Base-by-base conservation (phyloP, 768 basidiomycete species). In the Rhodosporidiobolus odoratus region DNA sequence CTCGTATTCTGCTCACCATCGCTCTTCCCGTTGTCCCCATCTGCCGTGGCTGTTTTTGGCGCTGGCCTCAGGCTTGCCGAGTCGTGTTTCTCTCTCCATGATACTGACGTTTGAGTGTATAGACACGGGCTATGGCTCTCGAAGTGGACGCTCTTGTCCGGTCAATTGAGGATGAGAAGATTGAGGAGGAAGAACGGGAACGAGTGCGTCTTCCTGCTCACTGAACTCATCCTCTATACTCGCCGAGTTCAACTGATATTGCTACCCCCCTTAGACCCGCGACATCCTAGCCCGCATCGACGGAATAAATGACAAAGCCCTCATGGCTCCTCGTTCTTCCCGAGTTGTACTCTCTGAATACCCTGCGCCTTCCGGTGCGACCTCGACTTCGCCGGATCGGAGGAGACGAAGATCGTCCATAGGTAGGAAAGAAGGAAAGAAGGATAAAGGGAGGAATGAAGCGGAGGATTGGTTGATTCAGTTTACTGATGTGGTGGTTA, bases 121-220 rank as follows among this genome's bases (percentile, higher is more conserved):
- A 89, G 77, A 96, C 94, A 19, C 82, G 95, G 50, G 88, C 89
- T 78, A 95, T 98, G 91, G 93, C 97, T 1, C 91, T 92, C 27
- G 93, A 98, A 79, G 91, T 99, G 12, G 96, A 99, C 81, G 87
- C 85, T 27, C 95, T 98, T 76, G 95, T 99, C 58, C 85, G 95
- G 54, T 91, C 90, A 71, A 97, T 99, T 65, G 95, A 99, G 79
- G 95, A 97, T 76, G 93, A 99, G 82, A 98, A 98, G 83, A 90
- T 92, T 65, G 89, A 90, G 78, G 91, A 92, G 80, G 95, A 98
- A 78, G 92, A 95, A 78, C 87, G 95, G 40, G 92, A 96, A 80
- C 90, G 89, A 82, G 69, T 72, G 12, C 54, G 60, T 54, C 21
- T 13, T 9, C 4, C 4, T n/a, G 21, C 32, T 25, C 41, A 25